Evolutionary conservation across 768 basidiomycete species (phyloP).

Genomic region (Melanogaster broomeanus): DNA sequence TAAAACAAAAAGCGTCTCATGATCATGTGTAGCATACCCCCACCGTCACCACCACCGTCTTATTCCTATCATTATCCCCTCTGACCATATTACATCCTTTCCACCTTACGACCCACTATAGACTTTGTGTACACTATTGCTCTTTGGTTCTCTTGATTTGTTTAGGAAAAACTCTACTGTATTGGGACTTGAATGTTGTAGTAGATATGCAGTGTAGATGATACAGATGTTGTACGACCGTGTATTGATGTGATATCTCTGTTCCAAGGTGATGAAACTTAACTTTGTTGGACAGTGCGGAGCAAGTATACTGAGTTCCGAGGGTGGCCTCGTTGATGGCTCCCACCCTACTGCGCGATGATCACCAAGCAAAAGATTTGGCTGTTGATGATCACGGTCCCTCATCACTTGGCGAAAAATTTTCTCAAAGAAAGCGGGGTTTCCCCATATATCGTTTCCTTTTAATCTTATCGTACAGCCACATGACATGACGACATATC

Average conservation of each 20-base stretch:
- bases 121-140: not conserved
- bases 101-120: not conserved
- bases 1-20: slow-evolving; percentile 13
- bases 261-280: not conserved
- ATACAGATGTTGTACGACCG: slow-evolving; percentile 10
- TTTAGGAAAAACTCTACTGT: not conserved
- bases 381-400: not conserved
- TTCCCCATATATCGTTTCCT: slow-evolving; percentile 6
- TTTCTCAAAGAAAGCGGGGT: not conserved
- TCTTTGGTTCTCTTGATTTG: not conserved
- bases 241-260: not conserved
- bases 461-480: slow-evolving; percentile 9
- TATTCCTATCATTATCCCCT: slow-evolving; percentile 29
- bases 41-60: slow-evolving; percentile 4
- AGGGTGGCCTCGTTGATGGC: not conserved
- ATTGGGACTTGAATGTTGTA: slow-evolving; percentile 9
- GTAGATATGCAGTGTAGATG: slow-evolving; percentile 21
- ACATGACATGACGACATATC: slow-evolving; percentile 15
- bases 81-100: not conserved
- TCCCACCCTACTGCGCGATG: too few species aligned
- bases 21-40: slow-evolving; percentile 23
- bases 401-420: too few species aligned
- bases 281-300: not conserved
- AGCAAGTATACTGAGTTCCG: not conserved
- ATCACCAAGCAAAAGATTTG: not conserved